These are phyloP conservation scores for Polyplosphaeria fusca DNA, from an alignment of 495 filamentous ascomycete genomes.

Conservation along the genomic window DNA sequence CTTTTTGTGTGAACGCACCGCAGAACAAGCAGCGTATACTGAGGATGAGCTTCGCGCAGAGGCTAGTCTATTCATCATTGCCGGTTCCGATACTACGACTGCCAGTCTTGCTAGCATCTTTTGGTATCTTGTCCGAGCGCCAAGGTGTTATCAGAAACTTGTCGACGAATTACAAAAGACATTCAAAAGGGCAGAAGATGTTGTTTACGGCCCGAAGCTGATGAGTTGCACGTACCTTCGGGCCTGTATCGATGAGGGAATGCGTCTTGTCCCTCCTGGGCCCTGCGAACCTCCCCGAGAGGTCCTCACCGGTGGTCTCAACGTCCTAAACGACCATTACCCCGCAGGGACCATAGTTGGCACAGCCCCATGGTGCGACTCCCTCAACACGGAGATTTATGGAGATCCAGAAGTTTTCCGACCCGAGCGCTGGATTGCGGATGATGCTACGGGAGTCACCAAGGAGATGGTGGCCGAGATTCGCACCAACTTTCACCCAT, in stretches of 20 bases:
- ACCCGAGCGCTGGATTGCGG: slow-evolving; percentile 34
- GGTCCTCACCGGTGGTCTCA: slow-evolving; percentile 58
- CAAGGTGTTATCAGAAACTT: neutral
- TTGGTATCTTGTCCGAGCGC: slow-evolving; percentile 12
- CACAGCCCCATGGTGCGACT: slow-evolving; percentile 9
- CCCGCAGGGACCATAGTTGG: slow-evolving; percentile 46
- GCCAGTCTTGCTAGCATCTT: slow-evolving; percentile 5
- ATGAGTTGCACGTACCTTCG: slow-evolving; percentile 52
- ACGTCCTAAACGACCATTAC: slow-evolving; percentile 50
- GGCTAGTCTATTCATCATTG: slow-evolving; percentile 34
- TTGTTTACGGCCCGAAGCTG: slow-evolving; percentile 42
- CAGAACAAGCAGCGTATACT: slow-evolving; percentile 30
- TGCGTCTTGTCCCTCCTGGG: slow-evolving; percentile 65
- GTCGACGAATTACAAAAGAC: slow-evolving; percentile 17
- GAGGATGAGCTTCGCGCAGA: slow-evolving; percentile 17
- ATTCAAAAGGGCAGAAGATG: slow-evolving; percentile 52
- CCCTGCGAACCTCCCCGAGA: slow-evolving; percentile 56
- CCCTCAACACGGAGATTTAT: slow-evolving; percentile 20
- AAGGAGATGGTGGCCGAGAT: neutral
- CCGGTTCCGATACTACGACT: slow-evolving; percentile 24
- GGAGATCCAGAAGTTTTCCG: slow-evolving; percentile 6
- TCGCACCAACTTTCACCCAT: slow-evolving; percentile 11
- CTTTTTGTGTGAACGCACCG: slow-evolving; percentile 34
- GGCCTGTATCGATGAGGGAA: slow-evolving; percentile 61
- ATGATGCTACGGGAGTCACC: slow-evolving; percentile 17